Evolutionary conservation across 1,284 basidiomycete species (phyloP).

Genomic region (Sanguinoderma infundibulare): DNA sequence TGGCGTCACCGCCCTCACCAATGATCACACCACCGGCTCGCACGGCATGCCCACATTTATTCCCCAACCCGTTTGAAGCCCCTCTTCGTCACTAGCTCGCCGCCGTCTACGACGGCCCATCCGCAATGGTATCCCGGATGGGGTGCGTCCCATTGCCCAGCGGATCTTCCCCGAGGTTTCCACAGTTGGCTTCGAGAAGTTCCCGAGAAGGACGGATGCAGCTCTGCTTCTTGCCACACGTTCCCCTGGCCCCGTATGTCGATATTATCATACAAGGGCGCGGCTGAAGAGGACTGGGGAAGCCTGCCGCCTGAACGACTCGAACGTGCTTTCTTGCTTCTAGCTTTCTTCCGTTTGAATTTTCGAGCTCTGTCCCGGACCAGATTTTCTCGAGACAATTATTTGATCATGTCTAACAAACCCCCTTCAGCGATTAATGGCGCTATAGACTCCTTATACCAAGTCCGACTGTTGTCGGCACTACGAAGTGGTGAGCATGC

Average conservation of each 20-base stretch:
- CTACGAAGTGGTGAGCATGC: constrained; percentile 59
- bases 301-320: no score
- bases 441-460: constrained; percentile 65
- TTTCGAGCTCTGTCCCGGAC: no score
- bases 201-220: background rate
- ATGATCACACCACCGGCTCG: constrained; percentile 1
- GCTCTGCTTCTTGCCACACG: background rate
- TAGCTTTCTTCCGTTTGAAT: no score
- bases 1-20: background rate
- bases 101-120: background rate
- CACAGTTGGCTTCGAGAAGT: background rate
- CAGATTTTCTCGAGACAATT: no score
- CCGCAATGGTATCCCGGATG: background rate
- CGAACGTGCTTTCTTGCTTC: no score
- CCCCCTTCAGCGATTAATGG: constrained; percentile 8
- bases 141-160: background rate
- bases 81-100: background rate
- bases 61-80: background rate
- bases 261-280: no score
- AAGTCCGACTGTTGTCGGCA: constrained; percentile 82
- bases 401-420: background rate
- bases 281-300: no score
- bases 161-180: background rate
- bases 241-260: no score
- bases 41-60: background rate